phyloP scores from a whole-genome alignment of 108 stramenopile genomes.

The Nitzschia putrida region DNA sequence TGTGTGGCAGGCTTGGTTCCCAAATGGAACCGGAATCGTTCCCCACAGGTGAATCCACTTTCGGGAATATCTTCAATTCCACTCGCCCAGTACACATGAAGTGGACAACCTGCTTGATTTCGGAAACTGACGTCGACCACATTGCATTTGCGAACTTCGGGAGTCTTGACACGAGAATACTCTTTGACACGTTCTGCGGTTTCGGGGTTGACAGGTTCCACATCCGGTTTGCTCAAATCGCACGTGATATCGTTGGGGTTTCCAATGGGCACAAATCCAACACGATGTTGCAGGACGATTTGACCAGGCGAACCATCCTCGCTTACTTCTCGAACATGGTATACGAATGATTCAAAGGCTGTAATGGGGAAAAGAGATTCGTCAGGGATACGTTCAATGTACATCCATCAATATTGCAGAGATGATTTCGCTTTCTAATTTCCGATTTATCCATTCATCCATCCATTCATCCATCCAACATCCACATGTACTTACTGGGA shows the following conservation, averaged over 20 bases:
- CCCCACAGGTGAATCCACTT: constrained; percentile 33
- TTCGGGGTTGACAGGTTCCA: constrained; percentile 34
- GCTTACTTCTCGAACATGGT: constrained; percentile 44
- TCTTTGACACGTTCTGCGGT: constrained; percentile 19
- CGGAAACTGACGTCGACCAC: constrained; percentile 44
- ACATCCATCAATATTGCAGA: not conserved
- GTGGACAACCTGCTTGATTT: constrained; percentile 50
- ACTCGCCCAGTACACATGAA: constrained; percentile 45
- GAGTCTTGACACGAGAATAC: constrained; percentile 15
- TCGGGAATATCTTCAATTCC: constrained; percentile 26
- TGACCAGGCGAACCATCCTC: constrained; percentile 30
- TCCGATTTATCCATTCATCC: no score
- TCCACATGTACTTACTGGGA: constrained; percentile 19
- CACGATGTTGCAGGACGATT: constrained; percentile 53
- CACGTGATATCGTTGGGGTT: constrained; percentile 18
- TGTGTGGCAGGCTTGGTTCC: constrained; percentile 43
- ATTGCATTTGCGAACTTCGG: constrained; percentile 32
- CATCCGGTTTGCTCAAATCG: constrained; percentile 28
- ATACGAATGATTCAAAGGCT: constrained; percentile 45
- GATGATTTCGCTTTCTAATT: not conserved
- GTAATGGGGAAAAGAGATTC: not conserved
- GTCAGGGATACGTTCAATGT: not conserved
- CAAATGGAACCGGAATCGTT: constrained; percentile 54
- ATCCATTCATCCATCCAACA: no score
- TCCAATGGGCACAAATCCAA: constrained; percentile 45